Conservation (phyloP, 1,284 basidiomycete genomes). For the Microbotryomycetes sp. region DNA sequence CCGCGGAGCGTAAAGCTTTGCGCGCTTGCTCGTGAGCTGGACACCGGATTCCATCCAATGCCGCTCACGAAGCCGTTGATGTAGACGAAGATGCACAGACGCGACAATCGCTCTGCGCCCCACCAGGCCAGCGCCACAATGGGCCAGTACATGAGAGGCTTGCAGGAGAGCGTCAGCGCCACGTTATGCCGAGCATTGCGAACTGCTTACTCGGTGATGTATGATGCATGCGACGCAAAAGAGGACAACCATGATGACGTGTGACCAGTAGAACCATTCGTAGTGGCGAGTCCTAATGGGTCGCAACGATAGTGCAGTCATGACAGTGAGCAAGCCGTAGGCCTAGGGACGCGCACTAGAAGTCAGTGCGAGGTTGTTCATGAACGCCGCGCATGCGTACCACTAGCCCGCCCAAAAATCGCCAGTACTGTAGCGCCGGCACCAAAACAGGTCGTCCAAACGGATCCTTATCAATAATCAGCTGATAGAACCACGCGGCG, state of each 20-base stretch:
- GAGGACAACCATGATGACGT: slow-evolving; percentile 59
- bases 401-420: slow-evolving; percentile 66
- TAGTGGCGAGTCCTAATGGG: slow-evolving; percentile 62
- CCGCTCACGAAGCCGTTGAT: slow-evolving; percentile 50
- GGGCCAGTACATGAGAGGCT: slow-evolving; percentile 43
- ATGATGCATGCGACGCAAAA: slow-evolving; percentile 56
- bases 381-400: too few relatives aligned
- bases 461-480: slow-evolving; percentile 53
- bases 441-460: slow-evolving; percentile 52
- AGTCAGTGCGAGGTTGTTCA: too few relatives aligned
- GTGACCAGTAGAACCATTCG: slow-evolving; percentile 66
- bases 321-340: slow-evolving; percentile 60
- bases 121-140: slow-evolving; percentile 59
- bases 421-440: slow-evolving; percentile 58
- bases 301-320: slow-evolving; percentile 57
- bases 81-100: slow-evolving; percentile 55
- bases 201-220: slow-evolving; percentile 53
- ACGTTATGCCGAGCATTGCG: slow-evolving; percentile 43
- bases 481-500: slow-evolving; percentile 66
- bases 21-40: not conserved
- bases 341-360: too few relatives aligned
- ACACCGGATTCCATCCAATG: not conserved
- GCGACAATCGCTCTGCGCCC: slow-evolving; percentile 57
- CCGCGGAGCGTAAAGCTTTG: slow-evolving; percentile 4
- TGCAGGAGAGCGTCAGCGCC: slow-evolving; percentile 40